These are phyloP conservation scores for Cyberlindnera galapagoensis DNA, from an alignment of 805 yeast genomes.

Conservation along the genomic window DNA sequence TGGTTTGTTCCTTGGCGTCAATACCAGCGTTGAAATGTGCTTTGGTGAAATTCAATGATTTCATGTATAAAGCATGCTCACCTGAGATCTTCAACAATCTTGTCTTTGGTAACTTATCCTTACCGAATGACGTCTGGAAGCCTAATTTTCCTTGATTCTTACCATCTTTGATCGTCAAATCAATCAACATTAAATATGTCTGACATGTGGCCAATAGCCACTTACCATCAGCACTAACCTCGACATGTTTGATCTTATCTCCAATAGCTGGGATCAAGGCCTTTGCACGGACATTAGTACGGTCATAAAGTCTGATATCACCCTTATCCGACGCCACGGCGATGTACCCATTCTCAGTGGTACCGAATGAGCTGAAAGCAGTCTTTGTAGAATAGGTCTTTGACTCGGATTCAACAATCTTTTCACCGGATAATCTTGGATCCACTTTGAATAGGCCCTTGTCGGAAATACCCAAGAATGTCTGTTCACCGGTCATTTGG, in stretches of 20 bases:
- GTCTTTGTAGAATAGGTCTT: conserved; percentile 44
- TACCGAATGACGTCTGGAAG: conserved; percentile 56
- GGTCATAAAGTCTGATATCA: conserved; percentile 67
- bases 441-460: conserved; percentile 70
- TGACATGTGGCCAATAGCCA: conserved; percentile 80
- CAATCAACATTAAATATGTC: conserved; percentile 64
- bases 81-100: conserved; percentile 61
- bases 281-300: conserved; percentile 69
- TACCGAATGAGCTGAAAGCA: conserved; percentile 30
- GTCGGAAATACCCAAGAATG: conserved; percentile 62
- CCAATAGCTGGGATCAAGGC: conserved; percentile 80
- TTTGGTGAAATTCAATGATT: conserved; percentile 52
- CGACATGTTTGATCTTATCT: conserved; percentile 60
- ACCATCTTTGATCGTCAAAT: conserved; percentile 56
- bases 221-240: conserved; percentile 71
- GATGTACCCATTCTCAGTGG: conserved; percentile 67
- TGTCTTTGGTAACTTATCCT: conserved; percentile 62
- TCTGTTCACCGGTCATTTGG: conserved; percentile 67
- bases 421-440: conserved; percentile 59
- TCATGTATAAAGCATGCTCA: conserved; percentile 62
- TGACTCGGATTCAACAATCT: conserved; percentile 50
- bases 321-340: conserved; percentile 77
- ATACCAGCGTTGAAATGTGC: conserved; percentile 75
- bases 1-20: conserved; percentile 58
- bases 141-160: conserved; percentile 55